Base-by-base conservation (phyloP, 2,329 filamentous ascomycete genomes). In the Simplicillium sp. region DNA sequence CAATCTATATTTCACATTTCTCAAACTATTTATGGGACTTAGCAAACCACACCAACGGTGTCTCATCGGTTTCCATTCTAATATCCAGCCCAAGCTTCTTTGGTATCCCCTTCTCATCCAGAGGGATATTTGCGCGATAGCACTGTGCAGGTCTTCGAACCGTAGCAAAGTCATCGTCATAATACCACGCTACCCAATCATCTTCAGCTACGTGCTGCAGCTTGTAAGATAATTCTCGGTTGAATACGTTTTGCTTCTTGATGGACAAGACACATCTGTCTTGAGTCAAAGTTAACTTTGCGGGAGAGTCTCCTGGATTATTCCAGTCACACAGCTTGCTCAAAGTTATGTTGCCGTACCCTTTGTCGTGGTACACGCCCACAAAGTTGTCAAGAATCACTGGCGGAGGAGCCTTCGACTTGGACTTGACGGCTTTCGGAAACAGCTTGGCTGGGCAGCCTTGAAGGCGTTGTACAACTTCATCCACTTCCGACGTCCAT, bases 331-430 rank as follows among this genome's bases (percentile, higher is more conserved):
- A 54, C 8, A 43, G 25, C 4, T 47, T 28, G 5, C 43, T 43
- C 4, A 53, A 38, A 8, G 42, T 38, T 18, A 53, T 29, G 12
- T 42, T 44, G 1, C 51, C 50, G 15, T 53, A 54, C 12, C 51
- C 48, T 1, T 41, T 37, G 50, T 66, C 58, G 43, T 58, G 57
- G 49, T 65, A 66, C 39, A 62, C 57, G 39, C 63, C 63, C 9
- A 61, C 55, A 38, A 66, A 65, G 38, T 62, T 58, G 41, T 62
- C 56, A 25, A 25, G 20, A 25, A 25, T 25, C 52, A 66, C 58
- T 48, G 64, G 61, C n/a, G 61, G 51, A 3, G 56, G 53, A 3
- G 60, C 56, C 4, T 55, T 46, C 3, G 62, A 53, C 5, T 59
- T 54, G 20, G 44, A 40, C 14, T 34, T 37, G 2, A 39, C 38